These are phyloP conservation scores for Cladosporium sp. DNA, from an alignment of 2,329 filamentous ascomycete species.

Conservation along the genomic window DNA sequence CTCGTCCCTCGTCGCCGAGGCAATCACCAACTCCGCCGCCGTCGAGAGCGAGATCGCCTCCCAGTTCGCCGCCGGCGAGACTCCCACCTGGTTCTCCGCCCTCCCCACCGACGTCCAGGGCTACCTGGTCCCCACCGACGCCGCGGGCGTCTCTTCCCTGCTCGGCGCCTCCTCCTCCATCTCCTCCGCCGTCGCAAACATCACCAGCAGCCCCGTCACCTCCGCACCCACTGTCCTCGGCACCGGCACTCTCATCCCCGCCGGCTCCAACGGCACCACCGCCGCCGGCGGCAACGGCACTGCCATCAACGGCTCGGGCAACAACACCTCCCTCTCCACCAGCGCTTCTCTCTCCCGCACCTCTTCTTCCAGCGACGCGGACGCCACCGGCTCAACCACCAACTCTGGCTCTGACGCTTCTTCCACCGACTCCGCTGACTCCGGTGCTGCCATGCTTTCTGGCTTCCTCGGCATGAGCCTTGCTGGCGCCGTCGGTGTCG, in stretches of 20 bases:
- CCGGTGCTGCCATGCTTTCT: slow-evolving; percentile 32
- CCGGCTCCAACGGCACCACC: slow-evolving; percentile 13
- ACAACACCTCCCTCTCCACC: slow-evolving; percentile 13
- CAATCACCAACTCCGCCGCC: slow-evolving; percentile 38
- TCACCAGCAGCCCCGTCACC: slow-evolving; percentile 13
- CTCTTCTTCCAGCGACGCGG: background rate
- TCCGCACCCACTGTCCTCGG: slow-evolving; percentile 11
- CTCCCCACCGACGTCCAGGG: slow-evolving; percentile 43
- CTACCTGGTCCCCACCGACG: slow-evolving; percentile 32
- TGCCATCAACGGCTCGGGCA: slow-evolving; percentile 12
- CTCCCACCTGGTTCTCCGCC: slow-evolving; percentile 42
- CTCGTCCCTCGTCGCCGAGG: slow-evolving; percentile 35
- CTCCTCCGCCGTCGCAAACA: slow-evolving; percentile 10
- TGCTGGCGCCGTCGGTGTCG: slow-evolving; percentile 37
- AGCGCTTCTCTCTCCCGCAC: background rate
- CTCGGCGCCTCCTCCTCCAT: slow-evolving; percentile 18
- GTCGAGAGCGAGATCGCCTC: slow-evolving; percentile 40
- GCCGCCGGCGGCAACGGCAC: slow-evolving; percentile 9
- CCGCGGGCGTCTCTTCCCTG: slow-evolving; percentile 16
- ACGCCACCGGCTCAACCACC: slow-evolving; percentile 9
- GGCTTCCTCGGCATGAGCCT: slow-evolving; percentile 36
- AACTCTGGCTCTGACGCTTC: slow-evolving; percentile 14
- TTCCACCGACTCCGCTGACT: slow-evolving; percentile 12
- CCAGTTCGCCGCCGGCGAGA: slow-evolving; percentile 39
- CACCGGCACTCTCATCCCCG: slow-evolving; percentile 9